Base-by-base conservation (phyloP, 148 eudicot genomes). In the Arctostaphylos glauca region DNA sequence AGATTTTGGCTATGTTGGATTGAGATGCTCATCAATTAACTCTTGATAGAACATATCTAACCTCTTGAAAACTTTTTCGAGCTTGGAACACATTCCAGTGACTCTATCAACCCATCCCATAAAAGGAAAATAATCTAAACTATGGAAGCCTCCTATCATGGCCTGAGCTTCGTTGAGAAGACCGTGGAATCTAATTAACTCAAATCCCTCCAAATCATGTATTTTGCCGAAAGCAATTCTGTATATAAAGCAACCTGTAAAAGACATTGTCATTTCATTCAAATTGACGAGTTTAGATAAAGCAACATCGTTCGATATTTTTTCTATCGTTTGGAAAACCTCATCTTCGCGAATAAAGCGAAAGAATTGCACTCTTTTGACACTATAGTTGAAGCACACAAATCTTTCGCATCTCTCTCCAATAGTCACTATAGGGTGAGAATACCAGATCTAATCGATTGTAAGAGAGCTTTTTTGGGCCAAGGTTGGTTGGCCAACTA, bases 81-180 rank as follows among this genome's bases (percentile, higher is more conserved):
- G 79, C 19, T 79, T 54, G 74, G 78, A 56, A 9, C 13, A 19
- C 13, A 59, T 74, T 81, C 84, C 84, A 74, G 46, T 74, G 38
- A 81, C 52, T 58, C 25, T 58, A 81, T 81, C 79, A 48, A 72
- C 3, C 83, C 78, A 81, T 14, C 83, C 72, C 67, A 71, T 71
- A 3, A 41, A 71, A 41, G 83, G 84, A 73, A 81, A 81, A 44
- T 81, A 47, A 16, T 81, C 84, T 4, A 1, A 31, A 31, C 0
- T 31, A 31, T 0, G 1, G 38, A 31, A 1, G 38, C 38, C 38
- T 31, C 38, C 79, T n/a, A 81, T 41, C 46, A 74, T n/a, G 0
- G 84, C 84, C 38, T 74, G 79, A 43, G 21, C 14, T 19, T 81
- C 79, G 5, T 3, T 31, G 31, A 74, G 23, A 19, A 81, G 79